A percentile compares a stretch with the other conserved stretches of the same genome.
Conservation (phyloP, 2,329 filamentous ascomycete species). For the Diplodia sapinea region DNA sequence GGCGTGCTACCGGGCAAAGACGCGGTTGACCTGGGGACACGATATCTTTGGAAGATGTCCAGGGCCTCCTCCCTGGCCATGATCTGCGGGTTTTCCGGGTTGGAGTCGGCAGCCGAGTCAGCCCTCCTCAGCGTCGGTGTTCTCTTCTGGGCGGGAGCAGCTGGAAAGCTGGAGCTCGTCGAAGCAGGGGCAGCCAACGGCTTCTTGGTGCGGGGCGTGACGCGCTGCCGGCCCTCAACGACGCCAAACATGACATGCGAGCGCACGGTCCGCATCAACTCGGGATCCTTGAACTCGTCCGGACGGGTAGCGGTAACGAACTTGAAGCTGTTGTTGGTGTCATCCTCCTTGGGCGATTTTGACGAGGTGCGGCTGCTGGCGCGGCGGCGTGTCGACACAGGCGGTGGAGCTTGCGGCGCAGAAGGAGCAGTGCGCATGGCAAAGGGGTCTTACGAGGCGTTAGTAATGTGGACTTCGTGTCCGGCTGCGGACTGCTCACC, state of each 20-base stretch:
- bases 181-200: background rate
- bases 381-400: background rate
- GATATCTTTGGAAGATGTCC: slow-evolving; percentile 25
- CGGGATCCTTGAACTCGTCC: slow-evolving; percentile 42
- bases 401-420: slow-evolving; percentile 15
- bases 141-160: background rate
- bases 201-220: slow-evolving; percentile 7
- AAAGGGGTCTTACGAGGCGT: slow-evolving; percentile 5
- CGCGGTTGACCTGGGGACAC: slow-evolving; percentile 1
- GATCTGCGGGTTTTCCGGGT: slow-evolving; percentile 22
- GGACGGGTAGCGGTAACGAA: slow-evolving; percentile 45
- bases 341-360: slow-evolving; percentile 20
- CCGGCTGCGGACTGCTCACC: background rate
- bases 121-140: background rate
- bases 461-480: background rate
- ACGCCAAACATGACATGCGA: slow-evolving; percentile 45
- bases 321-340: slow-evolving; percentile 34
- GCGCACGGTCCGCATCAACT: slow-evolving; percentile 44
- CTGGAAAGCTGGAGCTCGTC: background rate
- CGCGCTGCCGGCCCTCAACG: slow-evolving; percentile 37
- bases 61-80: slow-evolving; percentile 20
- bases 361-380: slow-evolving; percentile 22
- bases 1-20: slow-evolving; percentile 16
- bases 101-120: slow-evolving; percentile 6
- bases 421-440: slow-evolving; percentile 21